Evolutionary conservation across 2,329 filamentous ascomycete species (phyloP).

Genomic region (Ophiostoma ips): DNA sequence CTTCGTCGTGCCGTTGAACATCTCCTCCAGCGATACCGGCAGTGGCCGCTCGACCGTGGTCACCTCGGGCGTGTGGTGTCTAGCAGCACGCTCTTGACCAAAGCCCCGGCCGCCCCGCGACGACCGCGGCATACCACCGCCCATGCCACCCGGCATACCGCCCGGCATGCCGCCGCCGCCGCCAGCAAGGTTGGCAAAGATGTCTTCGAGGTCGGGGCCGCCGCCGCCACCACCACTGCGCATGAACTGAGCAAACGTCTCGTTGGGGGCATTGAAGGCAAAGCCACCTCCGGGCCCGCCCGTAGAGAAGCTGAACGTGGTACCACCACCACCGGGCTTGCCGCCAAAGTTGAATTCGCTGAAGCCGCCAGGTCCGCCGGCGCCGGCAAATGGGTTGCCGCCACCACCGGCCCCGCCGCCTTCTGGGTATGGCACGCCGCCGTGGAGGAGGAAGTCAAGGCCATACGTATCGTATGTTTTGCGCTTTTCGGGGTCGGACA

Average conservation of each 20-base stretch:
- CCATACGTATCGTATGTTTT: conserved; percentile 92
- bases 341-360: conserved; percentile 14
- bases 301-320: conserved; percentile 52
- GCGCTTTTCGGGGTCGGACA: conserved; percentile 92
- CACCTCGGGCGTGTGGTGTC: conserved; percentile 61
- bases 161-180: conserved; percentile 23
- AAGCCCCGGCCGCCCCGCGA: conserved; percentile 14
- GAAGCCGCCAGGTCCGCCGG: conserved; percentile 33
- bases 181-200: conserved; percentile 37
- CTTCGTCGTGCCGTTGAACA: conserved; percentile 78
- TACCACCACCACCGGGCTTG: conserved; percentile 37
- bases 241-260: conserved; percentile 77
- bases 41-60: conserved; percentile 80
- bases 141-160: conserved; percentile 9
- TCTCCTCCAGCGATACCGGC: conserved; percentile 70
- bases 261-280: conserved; percentile 68
- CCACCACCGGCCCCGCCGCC: conserved; percentile 16
- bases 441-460: conserved; percentile 79
- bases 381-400: conserved; percentile 44
- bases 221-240: conserved; percentile 37
- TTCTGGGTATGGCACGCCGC: conserved; percentile 47
- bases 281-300: conserved; percentile 44
- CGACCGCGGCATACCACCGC: conserved; percentile 9
- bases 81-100: conserved; percentile 21
- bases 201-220: conserved; percentile 37